Evolutionary conservation across 106 monocot genomes (phyloP), one percentile per base, ranked within the genome.

Genomic region (Alisma plantagoaquatica): DNA sequence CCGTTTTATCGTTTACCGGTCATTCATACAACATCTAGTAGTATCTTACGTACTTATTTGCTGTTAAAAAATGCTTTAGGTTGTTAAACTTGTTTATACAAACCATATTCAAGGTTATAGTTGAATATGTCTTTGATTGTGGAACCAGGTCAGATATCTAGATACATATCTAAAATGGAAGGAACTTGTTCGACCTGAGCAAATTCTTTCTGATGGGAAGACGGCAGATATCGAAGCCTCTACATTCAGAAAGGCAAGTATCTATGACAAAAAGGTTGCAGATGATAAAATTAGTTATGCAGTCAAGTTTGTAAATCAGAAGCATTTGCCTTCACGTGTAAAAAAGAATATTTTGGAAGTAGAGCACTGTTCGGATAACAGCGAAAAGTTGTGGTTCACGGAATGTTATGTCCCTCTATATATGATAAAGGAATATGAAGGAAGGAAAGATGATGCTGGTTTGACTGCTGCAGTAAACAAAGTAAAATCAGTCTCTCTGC

Each of bases 71-170:
- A n/a, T n/a, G n/a, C n/a, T n/a, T n/a, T n/a, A n/a, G n/a, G n/a
- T n/a, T n/a, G n/a, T n/a, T n/a, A n/a, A n/a, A n/a, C n/a, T n/a
- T n/a, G n/a, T n/a, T n/a, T n/a, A n/a, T n/a, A n/a, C n/a, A n/a
- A n/a, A n/a, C n/a, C n/a, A n/a, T n/a, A n/a, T n/a, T n/a, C n/a
- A n/a, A n/a, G n/a, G n/a, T n/a, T n/a, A n/a, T n/a, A n/a, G n/a
- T n/a, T n/a, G n/a, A n/a, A n/a, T n/a, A n/a, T n/a, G n/a, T n/a
- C n/a, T n/a, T n/a, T n/a, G n/a, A n/a, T n/a, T n/a, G n/a, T n/a
- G n/a, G n/a, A n/a, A 65, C 53, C 79, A 93, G 87, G 77, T 94
- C 23, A 80, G 93, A 60, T 75, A 80, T 75, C 77, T 94, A 55
- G 87, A 87, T 75, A 62, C 83, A 49, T 63, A 93, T 63, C 55